These are phyloP conservation scores for Vachellia collinsii DNA, from an alignment of 306 rosid genomes.

Conservation along the genomic window DNA sequence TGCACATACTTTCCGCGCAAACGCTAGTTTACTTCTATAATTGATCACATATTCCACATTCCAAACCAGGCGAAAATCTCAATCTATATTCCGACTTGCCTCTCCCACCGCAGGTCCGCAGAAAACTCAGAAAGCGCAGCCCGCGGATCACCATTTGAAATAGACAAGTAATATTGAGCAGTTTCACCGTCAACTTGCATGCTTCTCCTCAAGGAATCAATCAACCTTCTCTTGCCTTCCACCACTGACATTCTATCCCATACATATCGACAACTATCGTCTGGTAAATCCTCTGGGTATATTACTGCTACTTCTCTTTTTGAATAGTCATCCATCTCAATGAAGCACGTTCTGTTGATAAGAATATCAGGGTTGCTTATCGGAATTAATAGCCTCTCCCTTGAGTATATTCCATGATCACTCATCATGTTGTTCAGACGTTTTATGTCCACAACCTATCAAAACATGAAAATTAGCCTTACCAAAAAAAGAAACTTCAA, in stretches of 20 bases:
- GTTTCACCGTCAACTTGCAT: conserved; percentile 92
- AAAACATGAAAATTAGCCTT: conserved; percentile 5
- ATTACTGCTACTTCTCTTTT: conserved; percentile 92
- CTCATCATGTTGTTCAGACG: conserved; percentile 96
- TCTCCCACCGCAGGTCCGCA: conserved; percentile 82
- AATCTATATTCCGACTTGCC: conserved; percentile 35
- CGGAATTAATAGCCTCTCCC: conserved; percentile 91
- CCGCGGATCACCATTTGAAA: conserved; percentile 87
- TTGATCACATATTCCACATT: conserved; percentile 21
- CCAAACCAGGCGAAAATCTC: conserved; percentile 13
- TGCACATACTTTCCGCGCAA: too few relatives aligned
- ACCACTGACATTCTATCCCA: conserved; percentile 43
- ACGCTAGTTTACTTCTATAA: not conserved
- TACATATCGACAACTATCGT: conserved; percentile 25
- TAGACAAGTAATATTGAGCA: conserved; percentile 80
- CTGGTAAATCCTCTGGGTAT: conserved; percentile 70
- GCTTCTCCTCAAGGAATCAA: conserved; percentile 80
- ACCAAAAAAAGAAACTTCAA: not conserved
- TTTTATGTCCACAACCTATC: conserved; percentile 84
- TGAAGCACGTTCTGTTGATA: conserved; percentile 63
- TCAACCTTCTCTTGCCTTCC: conserved; percentile 66
- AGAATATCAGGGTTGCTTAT: conserved; percentile 67
- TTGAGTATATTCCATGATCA: conserved; percentile 91
- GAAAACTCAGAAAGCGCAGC: conserved; percentile 84
- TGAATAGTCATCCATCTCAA: conserved; percentile 75